phyloP scores from a whole-genome alignment of 345 rosid species.

The Pistacia vera region DNA sequence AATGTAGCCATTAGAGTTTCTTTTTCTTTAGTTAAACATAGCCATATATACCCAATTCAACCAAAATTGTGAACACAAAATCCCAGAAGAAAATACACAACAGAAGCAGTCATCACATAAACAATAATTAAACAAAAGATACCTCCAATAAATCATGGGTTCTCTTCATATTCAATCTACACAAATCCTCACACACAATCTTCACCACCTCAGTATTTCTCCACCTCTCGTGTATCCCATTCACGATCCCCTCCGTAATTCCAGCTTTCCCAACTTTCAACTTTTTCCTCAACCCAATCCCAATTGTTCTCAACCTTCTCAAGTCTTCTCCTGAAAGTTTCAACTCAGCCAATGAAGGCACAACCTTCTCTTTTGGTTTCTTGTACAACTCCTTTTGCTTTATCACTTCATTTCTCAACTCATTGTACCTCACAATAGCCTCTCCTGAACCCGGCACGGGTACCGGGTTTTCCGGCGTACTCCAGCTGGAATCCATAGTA shows the following conservation, averaged over 20 bases:
- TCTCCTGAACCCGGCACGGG: slow-evolving; percentile 77
- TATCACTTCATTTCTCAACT: slow-evolving; percentile 52
- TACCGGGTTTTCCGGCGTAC: slow-evolving; percentile 84
- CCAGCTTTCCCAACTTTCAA: slow-evolving; percentile 89
- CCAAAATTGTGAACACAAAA: too few species aligned
- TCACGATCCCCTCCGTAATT: slow-evolving; percentile 92
- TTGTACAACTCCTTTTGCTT: slow-evolving; percentile 44
- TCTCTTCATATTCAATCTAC: slow-evolving; percentile 85
- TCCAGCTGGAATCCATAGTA: slow-evolving; percentile 95
- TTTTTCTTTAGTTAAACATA: not conserved
- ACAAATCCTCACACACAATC: slow-evolving; percentile 83
- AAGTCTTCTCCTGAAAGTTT: slow-evolving; percentile 56
- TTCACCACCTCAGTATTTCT: slow-evolving; percentile 73
- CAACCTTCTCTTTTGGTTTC: slow-evolving; percentile 42
- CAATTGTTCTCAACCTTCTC: slow-evolving; percentile 58
- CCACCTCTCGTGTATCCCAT: slow-evolving; percentile 98
- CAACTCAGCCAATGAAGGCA: slow-evolving; percentile 81
- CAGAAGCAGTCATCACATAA: not conserved
- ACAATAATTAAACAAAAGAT: not conserved
- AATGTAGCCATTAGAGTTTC: not conserved
- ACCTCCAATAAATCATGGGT: slow-evolving; percentile 98
- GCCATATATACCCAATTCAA: not conserved
- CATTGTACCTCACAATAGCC: slow-evolving; percentile 58
- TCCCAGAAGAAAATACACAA: too few species aligned
- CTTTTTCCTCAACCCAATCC: slow-evolving; percentile 68